phyloP scores from a whole-genome alignment of 495 filamentous ascomycete species.

The Hypoxylon lienhwacheense region DNA sequence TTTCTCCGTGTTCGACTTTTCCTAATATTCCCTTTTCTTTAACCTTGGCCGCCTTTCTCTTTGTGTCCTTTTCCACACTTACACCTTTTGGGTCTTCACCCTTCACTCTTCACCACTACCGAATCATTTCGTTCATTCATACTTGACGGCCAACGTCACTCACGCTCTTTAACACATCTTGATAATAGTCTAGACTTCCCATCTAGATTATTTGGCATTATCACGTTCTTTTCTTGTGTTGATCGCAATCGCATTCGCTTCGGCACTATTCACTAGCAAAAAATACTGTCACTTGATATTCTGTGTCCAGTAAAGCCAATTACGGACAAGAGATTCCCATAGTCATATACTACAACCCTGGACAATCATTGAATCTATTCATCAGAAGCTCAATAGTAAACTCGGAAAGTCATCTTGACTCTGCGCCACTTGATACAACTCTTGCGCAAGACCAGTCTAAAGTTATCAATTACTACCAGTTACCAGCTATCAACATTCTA shows the following conservation, averaged over 20 bases:
- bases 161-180: conserved; percentile 25
- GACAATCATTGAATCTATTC: neutral
- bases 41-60: conserved; percentile 7
- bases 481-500: conserved; percentile 2
- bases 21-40: conserved; percentile 13
- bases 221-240: conserved; percentile 40
- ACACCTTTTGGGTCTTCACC: conserved; percentile 19
- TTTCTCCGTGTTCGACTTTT: conserved; percentile 19
- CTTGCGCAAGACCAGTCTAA: conserved; percentile 1
- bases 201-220: conserved; percentile 27
- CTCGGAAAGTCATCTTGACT: neutral
- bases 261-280: conserved; percentile 20
- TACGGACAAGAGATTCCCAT: conserved; percentile 8
- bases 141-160: conserved; percentile 18
- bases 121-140: conserved; percentile 32
- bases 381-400: conserved; percentile 6
- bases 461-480: neutral
- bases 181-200: conserved; percentile 17
- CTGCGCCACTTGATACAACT: neutral
- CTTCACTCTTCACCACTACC: conserved; percentile 13
- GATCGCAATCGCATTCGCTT: conserved; percentile 44
- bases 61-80: conserved; percentile 15
- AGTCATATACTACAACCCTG: conserved; percentile 1
- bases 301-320: conserved; percentile 14
- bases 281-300: conserved; percentile 14